A percentile compares a stretch with the other conserved stretches of the same genome.
Conservation (phyloP, 176 grass and related monocot species). For the Leersia perrieri region DNA sequence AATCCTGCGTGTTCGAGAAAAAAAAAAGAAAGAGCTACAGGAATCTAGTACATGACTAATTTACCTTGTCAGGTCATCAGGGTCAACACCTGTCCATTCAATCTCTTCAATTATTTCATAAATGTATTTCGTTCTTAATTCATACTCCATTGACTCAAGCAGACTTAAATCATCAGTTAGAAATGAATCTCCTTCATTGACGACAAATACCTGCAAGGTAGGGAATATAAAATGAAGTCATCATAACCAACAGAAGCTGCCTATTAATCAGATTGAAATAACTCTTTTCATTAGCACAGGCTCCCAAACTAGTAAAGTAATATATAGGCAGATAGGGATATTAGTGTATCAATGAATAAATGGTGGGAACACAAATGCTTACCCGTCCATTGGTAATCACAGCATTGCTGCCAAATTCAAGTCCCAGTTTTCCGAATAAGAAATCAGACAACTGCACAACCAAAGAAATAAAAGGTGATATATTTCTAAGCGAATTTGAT, state of each 20-base stretch:
- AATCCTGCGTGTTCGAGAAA: too few relatives aligned
- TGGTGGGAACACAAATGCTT: constrained; percentile 32
- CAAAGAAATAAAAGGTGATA: constrained; percentile 27
- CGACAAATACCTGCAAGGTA: constrained; percentile 72
- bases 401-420: constrained; percentile 85
- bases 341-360: constrained; percentile 10
- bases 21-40: not conserved
- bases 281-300: not conserved
- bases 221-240: constrained; percentile 18
- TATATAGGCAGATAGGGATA: not conserved
- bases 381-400: constrained; percentile 98
- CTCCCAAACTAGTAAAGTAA: not conserved
- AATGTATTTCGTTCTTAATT: constrained; percentile 77
- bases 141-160: constrained; percentile 85
- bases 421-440: constrained; percentile 62
- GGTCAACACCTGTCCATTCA: constrained; percentile 68
- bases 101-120: constrained; percentile 88
- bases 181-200: constrained; percentile 70
- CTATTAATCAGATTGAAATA: constrained; percentile 29
- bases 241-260: constrained; percentile 22
- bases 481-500: constrained; percentile 17
- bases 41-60: constrained; percentile 18
- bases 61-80: constrained; percentile 92
- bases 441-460: constrained; percentile 68
- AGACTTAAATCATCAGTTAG: constrained; percentile 81